Evolutionary conservation across 352 stramenopile genomes (phyloP).

Genomic region (Phytophthora hybrid): DNA sequence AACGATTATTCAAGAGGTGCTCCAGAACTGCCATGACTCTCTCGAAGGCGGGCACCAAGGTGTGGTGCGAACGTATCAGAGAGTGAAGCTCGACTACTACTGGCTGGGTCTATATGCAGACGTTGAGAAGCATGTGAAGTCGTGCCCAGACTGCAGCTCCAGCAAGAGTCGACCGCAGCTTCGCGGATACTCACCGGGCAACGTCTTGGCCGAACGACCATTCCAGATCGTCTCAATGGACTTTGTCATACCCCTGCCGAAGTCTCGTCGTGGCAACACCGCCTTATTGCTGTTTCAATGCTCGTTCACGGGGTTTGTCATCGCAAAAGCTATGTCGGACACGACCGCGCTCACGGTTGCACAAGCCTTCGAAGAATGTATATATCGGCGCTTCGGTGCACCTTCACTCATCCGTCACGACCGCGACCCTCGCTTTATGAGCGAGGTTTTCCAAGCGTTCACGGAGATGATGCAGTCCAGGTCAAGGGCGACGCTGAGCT

Average conservation of each 20-base stretch:
- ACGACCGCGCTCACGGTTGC: constrained; percentile 15
- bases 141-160: background rate
- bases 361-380: constrained; percentile 13
- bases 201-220: constrained; percentile 2
- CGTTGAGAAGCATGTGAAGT: background rate
- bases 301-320: constrained; percentile 17
- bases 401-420: constrained; percentile 16
- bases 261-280: constrained; percentile 4
- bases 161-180: constrained; percentile 9
- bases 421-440: constrained; percentile 25
- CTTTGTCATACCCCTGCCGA: background rate
- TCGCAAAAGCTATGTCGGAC: constrained; percentile 18
- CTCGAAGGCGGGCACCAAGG: background rate
- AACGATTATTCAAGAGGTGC: background rate
- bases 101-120: background rate
- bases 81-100: background rate
- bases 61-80: background rate
- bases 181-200: constrained; percentile 5
- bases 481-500: constrained; percentile 12
- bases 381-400: constrained; percentile 17
- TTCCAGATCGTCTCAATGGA: constrained; percentile 1
- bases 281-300: constrained; percentile 16
- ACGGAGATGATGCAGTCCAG: constrained; percentile 11
- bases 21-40: background rate
- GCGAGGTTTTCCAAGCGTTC: constrained; percentile 22